A percentile compares a stretch with the other conserved stretches of the same genome.
Evolutionary conservation across 2,329 filamentous ascomycete genomes (phyloP).

Genomic region (Microcyclosporella mali): DNA sequence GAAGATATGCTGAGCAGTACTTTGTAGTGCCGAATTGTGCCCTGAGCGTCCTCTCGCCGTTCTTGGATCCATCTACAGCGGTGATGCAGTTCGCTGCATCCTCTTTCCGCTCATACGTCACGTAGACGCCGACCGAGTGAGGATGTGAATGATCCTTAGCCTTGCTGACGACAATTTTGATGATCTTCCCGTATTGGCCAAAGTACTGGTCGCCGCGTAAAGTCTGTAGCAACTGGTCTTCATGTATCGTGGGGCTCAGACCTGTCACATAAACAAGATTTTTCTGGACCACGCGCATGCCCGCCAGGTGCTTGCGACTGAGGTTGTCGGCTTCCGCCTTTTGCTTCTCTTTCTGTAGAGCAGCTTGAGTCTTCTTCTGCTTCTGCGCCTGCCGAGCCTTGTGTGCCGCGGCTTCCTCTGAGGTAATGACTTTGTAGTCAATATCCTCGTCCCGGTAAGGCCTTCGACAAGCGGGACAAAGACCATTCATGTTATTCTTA

Average conservation of each 20-base stretch:
- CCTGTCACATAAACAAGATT: slow-evolving; percentile 98
- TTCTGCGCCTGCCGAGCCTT: slow-evolving; percentile 70
- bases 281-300: slow-evolving; percentile 93
- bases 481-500: slow-evolving; percentile 93
- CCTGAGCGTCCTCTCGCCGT: slow-evolving; percentile 76
- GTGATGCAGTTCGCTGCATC: slow-evolving; percentile 86
- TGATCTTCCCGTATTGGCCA: slow-evolving; percentile 95
- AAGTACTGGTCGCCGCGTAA: slow-evolving; percentile 90
- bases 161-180: slow-evolving; percentile 98
- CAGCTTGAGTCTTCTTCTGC: slow-evolving; percentile 86
- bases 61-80: slow-evolving; percentile 85
- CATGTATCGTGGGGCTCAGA: slow-evolving; percentile 80
- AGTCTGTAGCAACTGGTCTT: slow-evolving; percentile 87
- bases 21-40: slow-evolving; percentile 87
- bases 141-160: slow-evolving; percentile 69
- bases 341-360: slow-evolving; percentile 87
- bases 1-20: slow-evolving; percentile 94
- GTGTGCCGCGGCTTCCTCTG: slow-evolving; percentile 77
- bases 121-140: slow-evolving; percentile 91
- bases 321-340: slow-evolving; percentile 94
- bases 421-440: slow-evolving; percentile 89
- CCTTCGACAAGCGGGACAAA: slow-evolving; percentile 94
- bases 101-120: slow-evolving; percentile 90
- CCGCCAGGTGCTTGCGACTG: slow-evolving; percentile 90
- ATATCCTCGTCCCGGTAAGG: slow-evolving; percentile 97